Percentiles rank a stretch among this genome's conserved stretches.
Evolutionary conservation across 164 flowering plant genomes (phyloP).

Genomic region (Saururus chinensis): DNA sequence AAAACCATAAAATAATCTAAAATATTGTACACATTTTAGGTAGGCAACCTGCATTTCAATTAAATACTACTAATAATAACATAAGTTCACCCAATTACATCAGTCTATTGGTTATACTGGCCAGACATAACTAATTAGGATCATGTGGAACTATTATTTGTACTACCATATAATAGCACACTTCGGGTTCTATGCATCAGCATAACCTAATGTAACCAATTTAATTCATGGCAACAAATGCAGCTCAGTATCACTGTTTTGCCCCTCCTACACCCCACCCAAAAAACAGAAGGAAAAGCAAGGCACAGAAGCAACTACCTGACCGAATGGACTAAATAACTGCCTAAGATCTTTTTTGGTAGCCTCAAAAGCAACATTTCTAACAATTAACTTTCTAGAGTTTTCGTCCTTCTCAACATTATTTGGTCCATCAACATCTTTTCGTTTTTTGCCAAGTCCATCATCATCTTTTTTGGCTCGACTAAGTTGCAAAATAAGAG

Average conservation of each 20-base stretch:
- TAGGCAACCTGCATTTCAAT: no score
- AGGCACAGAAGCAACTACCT: slow-evolving; percentile 34
- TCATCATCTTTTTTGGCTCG: slow-evolving; percentile 55
- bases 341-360: slow-evolving; percentile 84
- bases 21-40: no score
- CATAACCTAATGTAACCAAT: no score
- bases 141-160: no score
- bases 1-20: no score
- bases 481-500: slow-evolving; percentile 77
- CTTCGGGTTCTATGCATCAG: no score
- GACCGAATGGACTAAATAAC: slow-evolving; percentile 86
- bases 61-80: no score
- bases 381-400: slow-evolving; percentile 77
- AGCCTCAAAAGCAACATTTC: slow-evolving; percentile 97
- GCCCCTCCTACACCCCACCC: background rate
- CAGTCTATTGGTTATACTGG: no score
- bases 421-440: slow-evolving; percentile 29
- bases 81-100: no score
- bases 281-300: background rate
- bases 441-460: slow-evolving; percentile 29
- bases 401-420: slow-evolving; percentile 53
- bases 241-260: background rate
- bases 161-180: no score
- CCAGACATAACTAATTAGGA: no score
- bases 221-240: no score